These are phyloP conservation scores for Geotrichum armillariae DNA, from an alignment of 1,139 yeast genomes.

Conservation along the genomic window DNA sequence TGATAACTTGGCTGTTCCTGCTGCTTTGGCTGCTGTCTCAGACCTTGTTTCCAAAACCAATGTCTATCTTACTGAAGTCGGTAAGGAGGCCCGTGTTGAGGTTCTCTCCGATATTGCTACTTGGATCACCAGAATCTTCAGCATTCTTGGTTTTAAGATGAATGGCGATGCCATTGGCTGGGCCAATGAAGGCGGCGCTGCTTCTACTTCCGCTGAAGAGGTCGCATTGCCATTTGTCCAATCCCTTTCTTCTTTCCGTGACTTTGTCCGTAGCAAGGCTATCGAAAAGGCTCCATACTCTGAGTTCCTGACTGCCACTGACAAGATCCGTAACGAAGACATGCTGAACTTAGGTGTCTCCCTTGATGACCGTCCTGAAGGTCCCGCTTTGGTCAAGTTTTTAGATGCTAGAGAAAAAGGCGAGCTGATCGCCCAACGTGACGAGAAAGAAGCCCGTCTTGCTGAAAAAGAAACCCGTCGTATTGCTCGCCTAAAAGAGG, in stretches of 20 bases:
- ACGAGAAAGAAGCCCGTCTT: conserved; percentile 57
- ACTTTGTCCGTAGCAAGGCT: conserved; percentile 70
- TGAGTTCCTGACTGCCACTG: conserved; percentile 61
- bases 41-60: conserved; percentile 74
- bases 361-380: conserved; percentile 83
- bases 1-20: conserved; percentile 82
- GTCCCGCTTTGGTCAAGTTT: conserved; percentile 79
- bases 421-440: conserved; percentile 59
- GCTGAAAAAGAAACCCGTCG: conserved; percentile 50
- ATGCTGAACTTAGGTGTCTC: conserved; percentile 75
- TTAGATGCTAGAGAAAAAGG: conserved; percentile 66
- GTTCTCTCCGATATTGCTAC: conserved; percentile 61
- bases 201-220: conserved; percentile 56
- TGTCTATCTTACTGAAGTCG: conserved; percentile 61
- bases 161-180: conserved; percentile 79
- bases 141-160: conserved; percentile 71
- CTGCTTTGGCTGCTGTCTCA: conserved; percentile 61
- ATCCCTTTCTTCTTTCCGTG: conserved; percentile 77
- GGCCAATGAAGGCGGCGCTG: conserved; percentile 45
- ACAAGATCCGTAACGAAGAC: conserved; percentile 59
- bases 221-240: conserved; percentile 75
- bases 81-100: conserved; percentile 59
- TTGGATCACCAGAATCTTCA: conserved; percentile 70
- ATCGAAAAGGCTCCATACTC: conserved; percentile 58
- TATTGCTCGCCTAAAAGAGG: conserved; percentile 21